phyloP scores from a whole-genome alignment of 495 filamentous ascomycete species.

The Cercophora sp. region DNA sequence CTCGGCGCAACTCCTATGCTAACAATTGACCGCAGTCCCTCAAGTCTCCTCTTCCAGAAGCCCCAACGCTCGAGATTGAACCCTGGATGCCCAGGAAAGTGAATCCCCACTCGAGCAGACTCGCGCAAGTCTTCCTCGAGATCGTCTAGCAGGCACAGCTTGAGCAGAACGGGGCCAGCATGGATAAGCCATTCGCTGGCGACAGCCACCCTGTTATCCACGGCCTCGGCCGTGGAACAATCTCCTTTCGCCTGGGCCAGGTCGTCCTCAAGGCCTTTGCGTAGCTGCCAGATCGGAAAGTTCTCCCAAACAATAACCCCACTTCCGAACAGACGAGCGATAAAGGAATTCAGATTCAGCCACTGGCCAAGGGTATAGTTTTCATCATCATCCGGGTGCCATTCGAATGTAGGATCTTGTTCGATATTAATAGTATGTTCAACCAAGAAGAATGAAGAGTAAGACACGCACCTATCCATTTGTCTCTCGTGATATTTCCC shows the following conservation, averaged over 20 bases:
- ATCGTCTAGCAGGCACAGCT: slow-evolving; percentile 8
- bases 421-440: slow-evolving; percentile 5
- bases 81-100: slow-evolving; percentile 4
- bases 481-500: slow-evolving; percentile 8
- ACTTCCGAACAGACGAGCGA: slow-evolving; percentile 4
- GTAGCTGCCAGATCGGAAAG: slow-evolving; percentile 3
- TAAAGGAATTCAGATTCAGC: slow-evolving; percentile 10
- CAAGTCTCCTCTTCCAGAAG: slow-evolving; percentile 13
- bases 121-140: slow-evolving; percentile 6
- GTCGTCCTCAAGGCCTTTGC: not conserved
- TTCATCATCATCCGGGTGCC: slow-evolving; percentile 6
- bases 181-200: slow-evolving; percentile 9
- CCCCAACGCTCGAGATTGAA: slow-evolving; percentile 9
- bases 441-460: not conserved
- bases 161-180: slow-evolving; percentile 8
- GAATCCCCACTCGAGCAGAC: slow-evolving; percentile 7
- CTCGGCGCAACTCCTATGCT: not conserved
- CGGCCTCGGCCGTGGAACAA: slow-evolving; percentile 11
- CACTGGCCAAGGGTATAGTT: not conserved
- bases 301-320: not conserved
- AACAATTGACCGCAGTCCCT: not conserved
- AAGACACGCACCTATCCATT: slow-evolving; percentile 12
- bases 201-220: slow-evolving; percentile 11
- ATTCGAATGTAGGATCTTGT: slow-evolving; percentile 3
- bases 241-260: slow-evolving; percentile 9